Conservation (phyloP, 1,139 yeast genomes). For the Candida smagusa region DNA sequence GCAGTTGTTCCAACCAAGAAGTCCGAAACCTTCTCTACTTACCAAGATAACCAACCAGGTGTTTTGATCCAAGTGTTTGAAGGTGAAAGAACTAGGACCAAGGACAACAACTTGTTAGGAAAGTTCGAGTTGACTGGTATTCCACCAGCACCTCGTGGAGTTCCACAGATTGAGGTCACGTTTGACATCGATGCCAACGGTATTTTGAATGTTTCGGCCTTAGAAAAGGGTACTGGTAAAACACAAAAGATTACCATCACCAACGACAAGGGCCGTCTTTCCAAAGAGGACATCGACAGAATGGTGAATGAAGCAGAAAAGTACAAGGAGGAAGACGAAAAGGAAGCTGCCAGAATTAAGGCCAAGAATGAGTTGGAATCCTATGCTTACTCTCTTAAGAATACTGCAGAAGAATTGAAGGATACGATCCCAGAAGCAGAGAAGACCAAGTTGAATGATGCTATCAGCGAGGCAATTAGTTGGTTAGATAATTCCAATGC, state of each 20-base stretch:
- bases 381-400: slow-evolving; percentile 81
- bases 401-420: slow-evolving; percentile 49
- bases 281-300: slow-evolving; percentile 26
- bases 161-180: slow-evolving; percentile 47
- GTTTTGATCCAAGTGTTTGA: slow-evolving; percentile 46
- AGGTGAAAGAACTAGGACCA: slow-evolving; percentile 47
- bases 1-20: slow-evolving; percentile 48
- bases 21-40: slow-evolving; percentile 46
- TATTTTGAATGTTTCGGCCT: slow-evolving; percentile 45
- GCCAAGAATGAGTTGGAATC: slow-evolving; percentile 86
- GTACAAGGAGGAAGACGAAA: slow-evolving; percentile 81
- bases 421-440: slow-evolving; percentile 46
- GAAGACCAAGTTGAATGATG: slow-evolving; percentile 41
- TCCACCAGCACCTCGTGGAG: slow-evolving; percentile 51
- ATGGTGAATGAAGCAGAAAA: slow-evolving; percentile 56
- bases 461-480: slow-evolving; percentile 41
- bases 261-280: slow-evolving; percentile 29
- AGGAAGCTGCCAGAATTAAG: slow-evolving; percentile 69
- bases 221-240: slow-evolving; percentile 54
- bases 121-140: slow-evolving; percentile 46
- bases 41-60: slow-evolving; percentile 48
- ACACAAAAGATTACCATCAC: slow-evolving; percentile 77
- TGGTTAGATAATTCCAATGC: slow-evolving; percentile 53
- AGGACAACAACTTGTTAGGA: slow-evolving; percentile 44
- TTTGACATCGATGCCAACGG: slow-evolving; percentile 48